These are phyloP conservation scores for Trichoderma parareesei DNA, from an alignment of 495 filamentous ascomycete genomes.

Conservation along the genomic window DNA sequence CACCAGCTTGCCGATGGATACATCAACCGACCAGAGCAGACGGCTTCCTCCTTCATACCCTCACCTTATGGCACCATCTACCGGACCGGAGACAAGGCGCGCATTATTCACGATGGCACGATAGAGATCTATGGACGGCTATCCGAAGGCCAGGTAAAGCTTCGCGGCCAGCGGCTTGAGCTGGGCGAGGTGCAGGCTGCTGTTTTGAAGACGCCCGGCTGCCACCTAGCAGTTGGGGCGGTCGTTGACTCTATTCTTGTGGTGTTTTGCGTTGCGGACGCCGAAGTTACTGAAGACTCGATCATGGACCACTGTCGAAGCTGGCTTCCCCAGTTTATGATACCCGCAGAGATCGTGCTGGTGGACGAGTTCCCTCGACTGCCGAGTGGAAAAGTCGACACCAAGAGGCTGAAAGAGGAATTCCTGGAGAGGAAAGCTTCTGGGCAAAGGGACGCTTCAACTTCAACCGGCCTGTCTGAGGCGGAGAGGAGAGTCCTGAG, in stretches of 20 bases:
- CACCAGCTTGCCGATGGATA: constrained; percentile 72
- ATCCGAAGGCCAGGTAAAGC: constrained; percentile 67
- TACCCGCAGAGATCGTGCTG: constrained; percentile 60
- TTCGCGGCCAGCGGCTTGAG: constrained; percentile 74
- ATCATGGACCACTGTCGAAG: constrained; percentile 51
- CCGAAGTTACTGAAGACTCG: constrained; percentile 16
- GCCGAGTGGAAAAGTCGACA: constrained; percentile 72
- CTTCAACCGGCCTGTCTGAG: neutral
- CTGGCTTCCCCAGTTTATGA: constrained; percentile 73
- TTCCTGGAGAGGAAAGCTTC: constrained; percentile 21
- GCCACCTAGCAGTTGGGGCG: constrained; percentile 48
- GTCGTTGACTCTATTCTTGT: constrained; percentile 55
- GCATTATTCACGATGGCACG: constrained; percentile 55
- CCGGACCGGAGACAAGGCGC: constrained; percentile 77
- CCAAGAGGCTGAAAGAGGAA: constrained; percentile 50
- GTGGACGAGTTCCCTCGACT: constrained; percentile 56
- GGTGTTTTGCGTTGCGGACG: constrained; percentile 53
- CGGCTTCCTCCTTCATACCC: constrained; percentile 54
- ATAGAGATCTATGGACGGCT: constrained; percentile 82
- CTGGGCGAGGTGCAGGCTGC: constrained; percentile 76
- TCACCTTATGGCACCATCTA: constrained; percentile 57
- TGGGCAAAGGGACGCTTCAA: neutral
- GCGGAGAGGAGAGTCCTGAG: neutral
- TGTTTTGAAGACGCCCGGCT: constrained; percentile 44
- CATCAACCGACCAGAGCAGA: constrained; percentile 74